phyloP scores from a whole-genome alignment of 2,329 filamentous ascomycete genomes.

The Sclerotinia nivalis region DNA sequence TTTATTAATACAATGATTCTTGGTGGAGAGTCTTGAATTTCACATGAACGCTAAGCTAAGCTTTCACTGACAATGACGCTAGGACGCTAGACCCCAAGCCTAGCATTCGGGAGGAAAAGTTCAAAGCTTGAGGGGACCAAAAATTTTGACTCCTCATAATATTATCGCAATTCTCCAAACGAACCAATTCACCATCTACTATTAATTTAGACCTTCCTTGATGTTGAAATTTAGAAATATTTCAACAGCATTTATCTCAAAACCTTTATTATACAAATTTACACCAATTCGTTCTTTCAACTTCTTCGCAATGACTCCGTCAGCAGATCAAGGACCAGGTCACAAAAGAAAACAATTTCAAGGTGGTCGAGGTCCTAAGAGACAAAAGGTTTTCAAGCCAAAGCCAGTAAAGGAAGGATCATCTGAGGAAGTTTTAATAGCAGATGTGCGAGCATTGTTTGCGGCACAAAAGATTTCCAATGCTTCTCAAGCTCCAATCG shows the following conservation, averaged over 20 bases:
- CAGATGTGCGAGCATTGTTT: slow-evolving; percentile 61
- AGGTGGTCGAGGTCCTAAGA: slow-evolving; percentile 45
- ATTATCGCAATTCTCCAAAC: neutral
- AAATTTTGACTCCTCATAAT: neutral
- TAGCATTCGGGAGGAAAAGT: slow-evolving; percentile 8
- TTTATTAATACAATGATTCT: slow-evolving; percentile 3
- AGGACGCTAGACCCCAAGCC: slow-evolving; percentile 13
- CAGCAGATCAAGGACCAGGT: slow-evolving; percentile 22
- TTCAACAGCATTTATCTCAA: slow-evolving; percentile 11
- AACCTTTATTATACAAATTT: neutral
- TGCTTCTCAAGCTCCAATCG: slow-evolving; percentile 5
- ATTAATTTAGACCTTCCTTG: slow-evolving; percentile 36
- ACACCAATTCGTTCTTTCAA: slow-evolving; percentile 18
- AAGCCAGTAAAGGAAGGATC: slow-evolving; percentile 58
- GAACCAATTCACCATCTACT: neutral
- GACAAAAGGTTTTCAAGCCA: slow-evolving; percentile 57
- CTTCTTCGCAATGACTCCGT: slow-evolving; percentile 27
- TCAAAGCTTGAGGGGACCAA: slow-evolving; percentile 2
- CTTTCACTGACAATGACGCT: slow-evolving; percentile 7
- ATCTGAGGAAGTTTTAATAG: slow-evolving; percentile 64
- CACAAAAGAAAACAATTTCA: slow-evolving; percentile 38
- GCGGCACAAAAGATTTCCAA: slow-evolving; percentile 42
- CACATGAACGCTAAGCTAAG: neutral
- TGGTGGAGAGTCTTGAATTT: slow-evolving; percentile 14
- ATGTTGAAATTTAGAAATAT: slow-evolving; percentile 24